These are phyloP conservation scores for Bondarzewia mesenterica DNA, from an alignment of 1,284 basidiomycete species.

Conservation along the genomic window DNA sequence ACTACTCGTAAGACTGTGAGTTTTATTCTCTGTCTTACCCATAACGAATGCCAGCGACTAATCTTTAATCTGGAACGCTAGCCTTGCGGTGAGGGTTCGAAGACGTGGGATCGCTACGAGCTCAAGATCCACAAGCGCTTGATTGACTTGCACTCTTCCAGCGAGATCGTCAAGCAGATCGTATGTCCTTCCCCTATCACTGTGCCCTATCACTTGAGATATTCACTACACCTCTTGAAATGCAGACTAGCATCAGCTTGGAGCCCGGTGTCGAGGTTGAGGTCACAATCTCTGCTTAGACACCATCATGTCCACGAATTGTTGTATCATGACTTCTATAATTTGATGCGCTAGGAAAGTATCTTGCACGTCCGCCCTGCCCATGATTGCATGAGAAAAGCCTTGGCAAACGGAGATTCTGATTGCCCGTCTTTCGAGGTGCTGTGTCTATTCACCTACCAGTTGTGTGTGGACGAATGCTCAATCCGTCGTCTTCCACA, in stretches of 20 bases:
- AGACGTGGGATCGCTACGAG: constrained; percentile 99
- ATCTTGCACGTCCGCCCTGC: background rate
- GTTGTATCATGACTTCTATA: background rate
- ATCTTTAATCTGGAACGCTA: constrained; percentile 23
- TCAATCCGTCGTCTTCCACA: too few relatives aligned
- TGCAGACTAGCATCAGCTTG: constrained; percentile 93
- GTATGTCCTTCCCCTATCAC: constrained; percentile 41
- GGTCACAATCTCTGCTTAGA: constrained; percentile 84
- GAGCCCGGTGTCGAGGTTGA: constrained; percentile 99
- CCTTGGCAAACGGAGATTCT: too few relatives aligned
- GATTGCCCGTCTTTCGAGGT: too few relatives aligned
- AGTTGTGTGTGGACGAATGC: too few relatives aligned
- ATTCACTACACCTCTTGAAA: constrained; percentile 5
- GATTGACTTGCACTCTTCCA: constrained; percentile 98
- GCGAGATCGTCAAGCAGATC: constrained; percentile 99
- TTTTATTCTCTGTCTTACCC: constrained; percentile 12
- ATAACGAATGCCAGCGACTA: background rate
- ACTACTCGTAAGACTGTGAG: constrained; percentile 96
- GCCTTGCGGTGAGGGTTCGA: constrained; percentile 99
- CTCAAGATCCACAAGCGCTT: constrained; percentile 99
- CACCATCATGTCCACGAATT: background rate
- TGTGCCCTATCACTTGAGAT: background rate
- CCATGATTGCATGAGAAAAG: background rate
- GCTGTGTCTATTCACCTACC: too few relatives aligned
- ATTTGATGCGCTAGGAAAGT: background rate